A percentile compares a stretch with the other conserved stretches of the same genome.
Evolutionary conservation across 768 basidiomycete genomes (phyloP).

Genomic region (Rossbeevera mucosa): DNA sequence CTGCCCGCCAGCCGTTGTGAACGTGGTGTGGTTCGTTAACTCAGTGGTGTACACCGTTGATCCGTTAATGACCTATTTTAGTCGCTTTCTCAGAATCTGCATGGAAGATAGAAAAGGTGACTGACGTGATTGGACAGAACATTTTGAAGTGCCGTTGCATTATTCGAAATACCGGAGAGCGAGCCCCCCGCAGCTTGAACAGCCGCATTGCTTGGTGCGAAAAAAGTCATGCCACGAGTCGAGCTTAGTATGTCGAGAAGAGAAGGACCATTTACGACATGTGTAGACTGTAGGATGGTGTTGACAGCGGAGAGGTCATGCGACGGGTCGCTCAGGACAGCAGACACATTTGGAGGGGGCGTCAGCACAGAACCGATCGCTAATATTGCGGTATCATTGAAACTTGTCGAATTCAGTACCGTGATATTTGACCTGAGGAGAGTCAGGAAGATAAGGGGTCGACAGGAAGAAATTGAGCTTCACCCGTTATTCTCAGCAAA

Average conservation of each 20-base stretch:
- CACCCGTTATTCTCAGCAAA: constrained; percentile 49
- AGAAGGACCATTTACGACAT: constrained; percentile 24
- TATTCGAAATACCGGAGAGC: constrained; percentile 35
- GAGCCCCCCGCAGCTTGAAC: constrained; percentile 35
- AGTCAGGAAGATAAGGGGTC: background rate
- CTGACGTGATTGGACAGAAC: constrained; percentile 61
- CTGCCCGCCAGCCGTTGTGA: constrained; percentile 56
- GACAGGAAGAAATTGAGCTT: constrained; percentile 3
- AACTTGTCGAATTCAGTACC: constrained; percentile 37
- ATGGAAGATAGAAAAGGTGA: background rate
- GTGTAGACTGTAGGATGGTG: constrained; percentile 10
- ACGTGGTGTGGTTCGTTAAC: constrained; percentile 34
- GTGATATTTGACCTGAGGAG: constrained; percentile 29
- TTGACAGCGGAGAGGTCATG: constrained; percentile 39
- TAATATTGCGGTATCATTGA: constrained; percentile 42
- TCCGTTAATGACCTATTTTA: constrained; percentile 58
- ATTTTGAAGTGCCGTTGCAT: constrained; percentile 40
- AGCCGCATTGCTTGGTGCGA: constrained; percentile 57
- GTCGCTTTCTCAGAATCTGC: background rate
- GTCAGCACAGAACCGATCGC: constrained; percentile 47
- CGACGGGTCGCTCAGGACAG: constrained; percentile 34
- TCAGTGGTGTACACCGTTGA: constrained; percentile 58
- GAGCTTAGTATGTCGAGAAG: constrained; percentile 30
- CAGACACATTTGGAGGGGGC: constrained; percentile 46
- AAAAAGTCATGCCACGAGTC: constrained; percentile 57